These are phyloP conservation scores for Flaveria trinervia DNA, from an alignment of 129 eudicot species.

Conservation along the genomic window DNA sequence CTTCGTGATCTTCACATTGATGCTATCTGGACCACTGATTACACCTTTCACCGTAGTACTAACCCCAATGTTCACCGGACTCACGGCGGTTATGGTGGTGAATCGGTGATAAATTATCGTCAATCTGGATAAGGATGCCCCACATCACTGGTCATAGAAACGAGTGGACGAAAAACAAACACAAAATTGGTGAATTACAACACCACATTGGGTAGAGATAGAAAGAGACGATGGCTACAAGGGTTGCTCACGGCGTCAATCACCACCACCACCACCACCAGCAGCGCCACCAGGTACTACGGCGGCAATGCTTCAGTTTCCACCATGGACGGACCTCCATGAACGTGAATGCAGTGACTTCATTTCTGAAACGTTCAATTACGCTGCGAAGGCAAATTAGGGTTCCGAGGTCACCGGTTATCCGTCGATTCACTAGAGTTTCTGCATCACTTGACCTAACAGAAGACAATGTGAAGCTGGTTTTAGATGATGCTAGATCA, in stretches of 20 bases:
- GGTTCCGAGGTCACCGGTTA: slow-evolving; percentile 26
- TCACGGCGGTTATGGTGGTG: no score
- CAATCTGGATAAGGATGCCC: slow-evolving; percentile 11
- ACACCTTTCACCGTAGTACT: no score
- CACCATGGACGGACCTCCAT: slow-evolving; percentile 12
- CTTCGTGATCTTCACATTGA: no score
- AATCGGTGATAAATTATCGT: no score
- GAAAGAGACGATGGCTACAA: slow-evolving; percentile 23
- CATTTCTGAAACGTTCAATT: slow-evolving; percentile 20
- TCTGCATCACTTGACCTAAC: slow-evolving; percentile 83
- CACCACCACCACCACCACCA: slow-evolving; percentile 19
- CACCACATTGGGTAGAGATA: neutral
- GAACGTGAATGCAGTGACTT: slow-evolving; percentile 18
- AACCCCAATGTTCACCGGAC: no score
- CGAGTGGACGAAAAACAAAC: slow-evolving; percentile 27
- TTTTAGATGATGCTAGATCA: slow-evolving; percentile 64
- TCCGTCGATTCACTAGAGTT: slow-evolving; percentile 19
- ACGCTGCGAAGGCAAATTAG: slow-evolving; percentile 8
- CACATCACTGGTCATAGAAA: slow-evolving; percentile 11
- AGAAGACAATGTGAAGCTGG: slow-evolving; percentile 81
- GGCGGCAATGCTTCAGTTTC: slow-evolving; percentile 13
- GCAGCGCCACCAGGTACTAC: slow-evolving; percentile 22
- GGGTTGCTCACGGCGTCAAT: slow-evolving; percentile 24
- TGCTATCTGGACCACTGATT: no score
- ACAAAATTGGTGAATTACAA: neutral